Evolutionary conservation across 2,329 filamentous ascomycete genomes (phyloP).

Genomic region (Coniochaeta hoffmannii): DNA sequence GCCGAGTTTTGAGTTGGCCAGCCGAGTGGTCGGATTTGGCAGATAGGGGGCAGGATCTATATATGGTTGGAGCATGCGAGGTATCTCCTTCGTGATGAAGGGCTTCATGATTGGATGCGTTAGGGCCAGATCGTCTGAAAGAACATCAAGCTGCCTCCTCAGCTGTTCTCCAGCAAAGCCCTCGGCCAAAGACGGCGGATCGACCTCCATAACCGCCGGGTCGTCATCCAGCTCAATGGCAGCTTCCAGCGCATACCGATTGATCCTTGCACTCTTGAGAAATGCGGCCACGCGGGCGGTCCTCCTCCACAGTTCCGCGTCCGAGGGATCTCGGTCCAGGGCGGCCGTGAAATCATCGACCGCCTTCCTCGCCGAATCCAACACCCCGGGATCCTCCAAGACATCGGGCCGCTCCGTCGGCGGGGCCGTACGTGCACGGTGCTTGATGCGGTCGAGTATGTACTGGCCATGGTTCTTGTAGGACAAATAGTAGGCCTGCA

Average conservation of each 20-base stretch:
- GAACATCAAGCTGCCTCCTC: constrained; percentile 43
- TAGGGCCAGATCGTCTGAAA: constrained; percentile 48
- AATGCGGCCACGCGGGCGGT: constrained; percentile 51
- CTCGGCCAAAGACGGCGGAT: constrained; percentile 56
- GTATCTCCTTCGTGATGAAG: constrained; percentile 45
- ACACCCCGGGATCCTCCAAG: constrained; percentile 28
- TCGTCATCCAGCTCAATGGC: constrained; percentile 62
- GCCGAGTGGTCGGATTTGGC: constrained; percentile 39
- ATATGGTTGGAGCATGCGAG: constrained; percentile 41
- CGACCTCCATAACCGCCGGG: constrained; percentile 52
- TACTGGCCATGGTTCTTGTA: constrained; percentile 97
- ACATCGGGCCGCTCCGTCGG: constrained; percentile 17
- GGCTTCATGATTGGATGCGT: constrained; percentile 55
- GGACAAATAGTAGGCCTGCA: constrained; percentile 84
- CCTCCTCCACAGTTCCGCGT: constrained; percentile 59
- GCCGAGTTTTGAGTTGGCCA: constrained; percentile 23
- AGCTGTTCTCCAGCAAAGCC: constrained; percentile 56
- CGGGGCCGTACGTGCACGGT: constrained; percentile 30
- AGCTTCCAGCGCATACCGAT: constrained; percentile 56
- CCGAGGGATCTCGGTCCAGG: constrained; percentile 58
- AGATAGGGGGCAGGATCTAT: constrained; percentile 58
- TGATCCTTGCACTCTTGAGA: constrained; percentile 48
- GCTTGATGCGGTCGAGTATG: constrained; percentile 64
- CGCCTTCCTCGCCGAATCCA: constrained; percentile 34
- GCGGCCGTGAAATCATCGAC: constrained; percentile 51